Evolutionary conservation across 202 grass and related monocot genomes (phyloP), one percentile per base, ranked within the genome.

Genomic region (Setaria italica): DNA sequence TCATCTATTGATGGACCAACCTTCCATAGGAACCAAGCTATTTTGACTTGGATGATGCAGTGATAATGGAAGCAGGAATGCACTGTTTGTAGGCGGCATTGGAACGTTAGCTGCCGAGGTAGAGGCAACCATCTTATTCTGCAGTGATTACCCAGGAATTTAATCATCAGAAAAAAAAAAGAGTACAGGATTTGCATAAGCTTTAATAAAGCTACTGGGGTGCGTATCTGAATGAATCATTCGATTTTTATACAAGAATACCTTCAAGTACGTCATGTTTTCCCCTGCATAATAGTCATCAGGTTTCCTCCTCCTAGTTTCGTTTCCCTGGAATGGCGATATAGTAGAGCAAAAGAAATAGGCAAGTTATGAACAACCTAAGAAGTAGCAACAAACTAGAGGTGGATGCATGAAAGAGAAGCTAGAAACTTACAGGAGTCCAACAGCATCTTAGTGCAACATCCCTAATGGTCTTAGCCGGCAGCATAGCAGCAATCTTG

Each of bases 401-500:
- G 32, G 25, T 21, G 2, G 30, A 41, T 6, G 39, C 39, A 41
- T 41, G 39, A 41, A 41, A 41, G 45, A 30, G 47, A 35, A 34
- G 85, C 2, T 8, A 57, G 20, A 41, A 41, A 41, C 39, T 72
- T 79, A 94, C 92, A 48, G 13, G 72, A 66, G 71, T 83, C 90
- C 90, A 94, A 17, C 55, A 82, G 79, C 88, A 97, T 84, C 90
- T 94, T 78, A 97, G 67, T 11, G 94, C 94, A 34, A 94, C 86
- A 68, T 97, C 94, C 65, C 94, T 92, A 80, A 97, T 89, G 19
- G 94, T 97, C 80, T 84, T 97, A 47, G 87, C 64, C 72, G 86
- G 90, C 86, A 97, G 88, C 92, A 92, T 97, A 63, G 92, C 86
- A 58, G 92, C 90, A 74, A 97, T 91, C 78, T 97, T 97, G 80